Evolutionary conservation across 306 rosid genomes (phyloP).

Genomic region (Astragalus glycyphyllos): DNA sequence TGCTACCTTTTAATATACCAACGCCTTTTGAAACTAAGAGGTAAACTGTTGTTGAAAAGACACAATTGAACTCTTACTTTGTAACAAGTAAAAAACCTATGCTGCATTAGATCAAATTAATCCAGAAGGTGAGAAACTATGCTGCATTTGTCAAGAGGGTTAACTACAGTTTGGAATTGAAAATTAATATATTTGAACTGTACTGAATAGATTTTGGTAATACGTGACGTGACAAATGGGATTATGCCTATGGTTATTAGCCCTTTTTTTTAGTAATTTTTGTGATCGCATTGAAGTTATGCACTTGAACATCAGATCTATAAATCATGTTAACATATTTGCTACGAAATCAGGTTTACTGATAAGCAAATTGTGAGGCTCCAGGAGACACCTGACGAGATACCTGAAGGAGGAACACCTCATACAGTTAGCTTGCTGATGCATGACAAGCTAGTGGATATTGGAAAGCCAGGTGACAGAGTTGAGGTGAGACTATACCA

Average conservation of each 20-base stretch:
- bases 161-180: conserved; percentile 27
- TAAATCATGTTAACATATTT: conserved; percentile 31
- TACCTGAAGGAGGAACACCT: conserved; percentile 98
- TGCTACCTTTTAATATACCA: neutral
- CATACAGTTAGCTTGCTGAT: conserved; percentile 94
- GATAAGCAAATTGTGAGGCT: conserved; percentile 98
- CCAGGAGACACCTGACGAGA: conserved; percentile 98
- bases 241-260: neutral
- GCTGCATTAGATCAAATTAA: neutral
- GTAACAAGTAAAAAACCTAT: conserved; percentile 3
- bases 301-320: conserved; percentile 26
- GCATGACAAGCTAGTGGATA: conserved; percentile 96
- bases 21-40: conserved; percentile 1
- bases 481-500: conserved; percentile 71
- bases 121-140: conserved; percentile 17
- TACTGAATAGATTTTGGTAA: neutral
- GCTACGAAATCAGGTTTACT: conserved; percentile 64
- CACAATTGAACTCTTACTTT: neutral
- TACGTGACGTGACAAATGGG: neutral
- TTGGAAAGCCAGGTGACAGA: conserved; percentile 97
- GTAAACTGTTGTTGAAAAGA: conserved; percentile 2
- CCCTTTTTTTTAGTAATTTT: neutral
- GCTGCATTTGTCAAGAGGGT: conserved; percentile 3
- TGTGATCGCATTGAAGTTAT: neutral
- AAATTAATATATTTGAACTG: neutral